Conservation (phyloP, 306 rosid species). For the Vigna angularis region DNA sequence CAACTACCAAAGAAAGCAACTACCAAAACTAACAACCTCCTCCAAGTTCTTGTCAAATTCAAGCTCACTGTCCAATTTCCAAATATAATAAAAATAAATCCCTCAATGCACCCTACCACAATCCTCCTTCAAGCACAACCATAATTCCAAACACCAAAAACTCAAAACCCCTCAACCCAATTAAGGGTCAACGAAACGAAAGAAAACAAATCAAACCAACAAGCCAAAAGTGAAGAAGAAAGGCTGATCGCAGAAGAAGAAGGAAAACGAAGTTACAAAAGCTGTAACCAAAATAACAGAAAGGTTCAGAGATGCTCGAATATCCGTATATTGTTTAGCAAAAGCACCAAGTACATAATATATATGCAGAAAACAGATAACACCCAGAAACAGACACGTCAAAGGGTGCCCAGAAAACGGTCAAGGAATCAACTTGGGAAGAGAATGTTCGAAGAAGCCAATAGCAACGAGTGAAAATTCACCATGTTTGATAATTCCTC, state of each 20-base stretch:
- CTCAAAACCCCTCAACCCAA: constrained; percentile 44
- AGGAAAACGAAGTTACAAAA: constrained; percentile 24
- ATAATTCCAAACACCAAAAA: constrained; percentile 31
- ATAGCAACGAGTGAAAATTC: constrained; percentile 29
- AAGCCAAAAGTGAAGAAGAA: background rate
- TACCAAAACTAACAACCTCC: constrained; percentile 3
- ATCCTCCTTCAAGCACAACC: constrained; percentile 16
- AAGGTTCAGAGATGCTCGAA: constrained; percentile 13
- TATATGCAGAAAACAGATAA: constrained; percentile 22
- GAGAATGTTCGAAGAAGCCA: constrained; percentile 40
- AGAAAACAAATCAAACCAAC: constrained; percentile 15
- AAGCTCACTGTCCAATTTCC: constrained; percentile 17
- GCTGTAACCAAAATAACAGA: constrained; percentile 46
- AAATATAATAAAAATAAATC: constrained; percentile 7
- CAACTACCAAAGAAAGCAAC: constrained; percentile 19
- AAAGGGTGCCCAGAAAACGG: constrained; percentile 32
- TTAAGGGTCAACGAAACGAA: constrained; percentile 47
- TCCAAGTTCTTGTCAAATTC: constrained; percentile 10
- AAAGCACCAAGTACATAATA: background rate
- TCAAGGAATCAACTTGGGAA: constrained; percentile 40
- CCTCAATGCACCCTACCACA: constrained; percentile 28
- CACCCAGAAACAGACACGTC: constrained; percentile 38
- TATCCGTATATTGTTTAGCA: background rate
- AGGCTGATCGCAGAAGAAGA: constrained; percentile 28
- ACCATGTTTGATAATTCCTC: constrained; percentile 36